Base-by-base conservation (phyloP, 192 early-diverging fungal species). In the Gorgonomyces haynaldii region DNA sequence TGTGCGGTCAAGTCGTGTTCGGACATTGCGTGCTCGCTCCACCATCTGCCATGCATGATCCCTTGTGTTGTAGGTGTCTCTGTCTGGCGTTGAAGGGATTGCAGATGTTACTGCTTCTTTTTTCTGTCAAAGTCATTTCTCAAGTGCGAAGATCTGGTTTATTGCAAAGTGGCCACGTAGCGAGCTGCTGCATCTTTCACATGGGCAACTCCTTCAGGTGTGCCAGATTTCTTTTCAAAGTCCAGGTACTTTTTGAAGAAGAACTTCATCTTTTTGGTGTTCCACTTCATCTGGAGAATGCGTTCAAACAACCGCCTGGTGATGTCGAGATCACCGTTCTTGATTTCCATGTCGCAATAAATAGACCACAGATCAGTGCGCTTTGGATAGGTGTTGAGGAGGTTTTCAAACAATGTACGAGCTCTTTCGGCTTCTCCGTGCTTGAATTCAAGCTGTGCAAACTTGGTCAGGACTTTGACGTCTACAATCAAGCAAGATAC, bases 191-290 rank as follows among this genome's bases (percentile, higher is more conserved):
- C 69, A 56, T 83, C 60, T 68, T 95, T 96, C 23, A 98, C 95
- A 53, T 86, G 75, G 46, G 89, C 84, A 20, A 89, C 60, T 17
- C 79, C 69, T 30, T 88, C 83, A 3, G 76, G 77, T 32, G 74
- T 70, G 17, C 92, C 91, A 54, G 83, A 66, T 24, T 76, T 72
- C 73, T 93, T 94, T 58, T 99, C 96, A 61, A 86, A 99, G 17
- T 81, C 79, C 40, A 99, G 74, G 78, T 87, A 99, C 67, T 91
- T 89, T 69, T 96, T 99, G 69, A 99, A 97, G 56, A 99, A 81
- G 71, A 90, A 97, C 66, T 96, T 97, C 88, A 96, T 92, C 77
- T 95, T 91, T 74, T 93, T 96, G 20, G 88, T 85, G 17, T 92
- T 92, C 53, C 85, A 71, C 61, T 91, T 93, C 70, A 92, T 67